Percentiles rank a stretch among this genome's conserved stretches.
Evolutionary conservation across 2,329 filamentous ascomycete species (phyloP).

Genomic region (Exophiala sp.): DNA sequence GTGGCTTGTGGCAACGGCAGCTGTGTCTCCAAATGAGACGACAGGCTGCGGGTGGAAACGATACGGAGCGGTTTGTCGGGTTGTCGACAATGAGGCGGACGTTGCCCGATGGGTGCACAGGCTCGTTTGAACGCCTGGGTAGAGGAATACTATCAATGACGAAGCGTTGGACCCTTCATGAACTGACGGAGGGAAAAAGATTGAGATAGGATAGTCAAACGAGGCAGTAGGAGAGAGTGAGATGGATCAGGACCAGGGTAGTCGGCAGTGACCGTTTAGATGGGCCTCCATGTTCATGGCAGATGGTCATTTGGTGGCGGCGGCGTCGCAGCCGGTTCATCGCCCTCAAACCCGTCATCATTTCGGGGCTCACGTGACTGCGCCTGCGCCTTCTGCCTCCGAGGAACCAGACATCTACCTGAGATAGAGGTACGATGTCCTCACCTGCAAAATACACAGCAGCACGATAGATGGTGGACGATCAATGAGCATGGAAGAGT

Average conservation of each 20-base stretch:
- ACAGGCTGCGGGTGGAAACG: slow-evolving; percentile 21
- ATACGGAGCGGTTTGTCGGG: slow-evolving; percentile 6
- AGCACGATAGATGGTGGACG: too few relatives aligned
- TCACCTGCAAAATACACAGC: too few relatives aligned
- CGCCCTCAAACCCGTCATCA: neutral
- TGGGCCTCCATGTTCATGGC: neutral
- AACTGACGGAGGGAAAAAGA: neutral
- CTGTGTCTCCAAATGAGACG: slow-evolving; percentile 27
- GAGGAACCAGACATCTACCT: too few relatives aligned
- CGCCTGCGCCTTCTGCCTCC: neutral
- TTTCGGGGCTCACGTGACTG: neutral
- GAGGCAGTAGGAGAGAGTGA: neutral
- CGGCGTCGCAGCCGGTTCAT: neutral
- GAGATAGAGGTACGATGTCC: too few relatives aligned
- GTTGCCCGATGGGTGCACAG: neutral
- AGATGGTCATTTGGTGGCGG: neutral
- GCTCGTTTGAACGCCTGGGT: neutral
- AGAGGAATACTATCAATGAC: neutral
- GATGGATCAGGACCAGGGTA: neutral
- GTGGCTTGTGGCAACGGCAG: slow-evolving; percentile 33
- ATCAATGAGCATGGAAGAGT: too few relatives aligned
- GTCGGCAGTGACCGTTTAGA: neutral
- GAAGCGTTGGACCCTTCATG: neutral
- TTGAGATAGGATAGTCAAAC: neutral
- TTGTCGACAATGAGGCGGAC: neutral